Conservation (phyloP, 345 rosid genomes). For the Boechera retrofracta region DNA sequence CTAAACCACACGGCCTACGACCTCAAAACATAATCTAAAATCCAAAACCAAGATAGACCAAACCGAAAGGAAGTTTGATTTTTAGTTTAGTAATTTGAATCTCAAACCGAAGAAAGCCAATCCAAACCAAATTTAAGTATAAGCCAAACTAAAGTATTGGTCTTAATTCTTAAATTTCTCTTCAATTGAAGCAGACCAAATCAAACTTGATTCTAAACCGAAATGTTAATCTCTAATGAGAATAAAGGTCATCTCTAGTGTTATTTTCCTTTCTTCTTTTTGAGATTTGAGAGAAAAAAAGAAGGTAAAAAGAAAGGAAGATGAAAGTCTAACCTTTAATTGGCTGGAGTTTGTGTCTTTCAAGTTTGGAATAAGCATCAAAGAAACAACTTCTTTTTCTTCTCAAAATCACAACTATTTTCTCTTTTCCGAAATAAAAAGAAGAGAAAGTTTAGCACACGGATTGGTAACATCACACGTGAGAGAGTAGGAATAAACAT, state of each 20-base stretch:
- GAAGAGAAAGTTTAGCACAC: conserved; percentile 44
- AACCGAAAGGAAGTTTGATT: conserved; percentile 1
- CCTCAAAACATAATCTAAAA: not conserved
- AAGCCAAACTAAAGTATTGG: not conserved
- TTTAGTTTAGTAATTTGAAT: not conserved
- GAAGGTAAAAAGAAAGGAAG: conserved; percentile 23
- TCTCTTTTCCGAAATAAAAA: not conserved
- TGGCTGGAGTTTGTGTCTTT: conserved; percentile 40
- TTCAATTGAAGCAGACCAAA: conserved; percentile 11
- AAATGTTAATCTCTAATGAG: not conserved
- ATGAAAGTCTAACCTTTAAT: conserved; percentile 40
- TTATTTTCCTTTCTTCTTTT: conserved; percentile 15
- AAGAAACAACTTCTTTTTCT: conserved; percentile 26
- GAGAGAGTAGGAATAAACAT: conserved; percentile 32
- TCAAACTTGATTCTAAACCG: conserved; percentile 13
- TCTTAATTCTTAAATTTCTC: not conserved
- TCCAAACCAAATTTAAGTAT: not conserved
- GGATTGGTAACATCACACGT: conserved; percentile 46
- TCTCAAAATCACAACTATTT: conserved; percentile 41
- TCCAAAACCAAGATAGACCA: conserved; percentile 21
- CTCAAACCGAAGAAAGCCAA: not conserved
- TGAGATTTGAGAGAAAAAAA: not conserved
- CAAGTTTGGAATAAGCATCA: conserved; percentile 49
- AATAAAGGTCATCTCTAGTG: conserved; percentile 6
- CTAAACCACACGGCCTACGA: not conserved